Conservation (phyloP, 2,329 filamentous ascomycete species). For the Verticillium nubilum region DNA sequence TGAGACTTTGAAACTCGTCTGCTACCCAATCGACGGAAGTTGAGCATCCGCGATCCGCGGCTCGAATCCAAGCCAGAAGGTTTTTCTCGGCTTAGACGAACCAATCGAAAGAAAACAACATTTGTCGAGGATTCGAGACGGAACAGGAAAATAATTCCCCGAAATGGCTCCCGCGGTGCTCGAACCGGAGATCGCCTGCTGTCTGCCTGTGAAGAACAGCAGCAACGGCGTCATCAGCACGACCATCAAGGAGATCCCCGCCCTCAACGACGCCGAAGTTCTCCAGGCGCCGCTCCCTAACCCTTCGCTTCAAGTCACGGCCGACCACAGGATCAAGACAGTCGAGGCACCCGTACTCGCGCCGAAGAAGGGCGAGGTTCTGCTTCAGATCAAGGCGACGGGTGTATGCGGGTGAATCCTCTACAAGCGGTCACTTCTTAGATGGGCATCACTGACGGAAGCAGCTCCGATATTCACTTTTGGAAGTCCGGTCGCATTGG, state of each 20-base stretch:
- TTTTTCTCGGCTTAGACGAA: not conserved
- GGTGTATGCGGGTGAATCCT: conserved; percentile 59
- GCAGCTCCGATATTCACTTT: conserved; percentile 61
- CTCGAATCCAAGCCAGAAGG: too few relatives aligned
- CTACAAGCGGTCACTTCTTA: too few relatives aligned
- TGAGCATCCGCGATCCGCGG: too few relatives aligned
- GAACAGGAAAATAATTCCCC: too few relatives aligned
- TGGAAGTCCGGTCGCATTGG: conserved; percentile 63
- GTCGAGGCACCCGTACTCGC: conserved; percentile 51
- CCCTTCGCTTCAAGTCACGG: conserved; percentile 53
- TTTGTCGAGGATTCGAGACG: too few relatives aligned
- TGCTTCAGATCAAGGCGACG: conserved; percentile 57
- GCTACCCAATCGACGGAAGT: not conserved
- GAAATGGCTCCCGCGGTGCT: not conserved
- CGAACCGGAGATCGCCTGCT: not conserved
- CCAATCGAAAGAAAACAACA: too few relatives aligned
- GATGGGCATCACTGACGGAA: conserved; percentile 4
- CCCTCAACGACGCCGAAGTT: conserved; percentile 2
- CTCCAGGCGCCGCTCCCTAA: conserved; percentile 33
- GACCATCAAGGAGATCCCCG: not conserved
- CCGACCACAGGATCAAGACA: conserved; percentile 52
- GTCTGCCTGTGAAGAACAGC: conserved; percentile 21
- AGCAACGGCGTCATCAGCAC: conserved; percentile 1
- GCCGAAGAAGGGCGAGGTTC: conserved; percentile 47
- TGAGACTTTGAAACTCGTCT: too few relatives aligned